Evolutionary conservation across 1,139 yeast genomes (phyloP).

Genomic region (Suhomyces ambrosiae): DNA sequence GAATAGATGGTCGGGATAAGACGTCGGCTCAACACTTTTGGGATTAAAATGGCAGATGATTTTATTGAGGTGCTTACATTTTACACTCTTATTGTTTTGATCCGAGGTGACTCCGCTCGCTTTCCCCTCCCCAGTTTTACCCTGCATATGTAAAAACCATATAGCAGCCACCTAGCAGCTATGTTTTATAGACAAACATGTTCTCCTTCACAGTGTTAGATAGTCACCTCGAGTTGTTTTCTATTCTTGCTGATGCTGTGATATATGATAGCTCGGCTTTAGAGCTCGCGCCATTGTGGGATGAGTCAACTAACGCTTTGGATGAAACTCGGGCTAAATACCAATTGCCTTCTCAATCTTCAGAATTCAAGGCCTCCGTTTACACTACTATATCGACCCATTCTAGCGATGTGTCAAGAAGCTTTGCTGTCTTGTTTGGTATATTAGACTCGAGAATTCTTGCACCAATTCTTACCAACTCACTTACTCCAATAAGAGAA

Average conservation of each 20-base stretch:
- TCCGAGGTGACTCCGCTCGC: no score
- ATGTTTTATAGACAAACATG: constrained; percentile 2
- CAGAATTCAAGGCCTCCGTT: constrained; percentile 25
- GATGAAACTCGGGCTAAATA: constrained; percentile 30
- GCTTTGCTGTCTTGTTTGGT: constrained; percentile 19
- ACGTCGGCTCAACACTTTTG: no score
- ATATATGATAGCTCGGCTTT: constrained; percentile 28
- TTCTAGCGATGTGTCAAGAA: constrained; percentile 21
- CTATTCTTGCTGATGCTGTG: constrained; percentile 38
- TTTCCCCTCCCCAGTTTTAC: no score
- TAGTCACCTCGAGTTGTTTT: constrained; percentile 29
- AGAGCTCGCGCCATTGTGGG: constrained; percentile 27
- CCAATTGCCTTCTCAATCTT: constrained; percentile 36
- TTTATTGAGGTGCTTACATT: no score
- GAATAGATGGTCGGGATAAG: no score
- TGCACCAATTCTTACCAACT: constrained; percentile 39
- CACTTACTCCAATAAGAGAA: constrained; percentile 37
- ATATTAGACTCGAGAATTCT: constrained; percentile 33
- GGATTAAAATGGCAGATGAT: no score
- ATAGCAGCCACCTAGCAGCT: no score
- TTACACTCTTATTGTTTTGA: no score
- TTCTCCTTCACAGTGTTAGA: not conserved
- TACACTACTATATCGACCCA: constrained; percentile 1
- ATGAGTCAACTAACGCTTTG: constrained; percentile 16
- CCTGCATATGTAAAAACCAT: no score